Evolutionary conservation across 2,329 filamentous ascomycete species (phyloP).

Genomic region (Ceratocystis huliohia): DNA sequence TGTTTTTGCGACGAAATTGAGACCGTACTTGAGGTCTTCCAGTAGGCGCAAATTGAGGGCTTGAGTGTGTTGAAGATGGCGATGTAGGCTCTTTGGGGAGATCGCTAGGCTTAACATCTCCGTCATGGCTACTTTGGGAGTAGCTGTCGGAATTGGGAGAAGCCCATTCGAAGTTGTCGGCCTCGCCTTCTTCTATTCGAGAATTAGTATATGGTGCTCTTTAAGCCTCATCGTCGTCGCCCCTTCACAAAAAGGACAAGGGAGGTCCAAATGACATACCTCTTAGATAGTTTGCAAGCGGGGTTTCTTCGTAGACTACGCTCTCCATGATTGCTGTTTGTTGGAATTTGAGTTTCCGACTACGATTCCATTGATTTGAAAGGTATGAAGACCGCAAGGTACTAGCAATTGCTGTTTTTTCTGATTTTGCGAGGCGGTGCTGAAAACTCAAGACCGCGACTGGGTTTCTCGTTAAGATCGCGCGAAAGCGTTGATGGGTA

Average conservation of each 20-base stretch:
- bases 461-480: neutral
- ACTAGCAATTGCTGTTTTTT: conserved; percentile 3
- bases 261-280: conserved; percentile 39
- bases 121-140: conserved; percentile 23
- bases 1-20: conserved; percentile 39
- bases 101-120: conserved; percentile 24
- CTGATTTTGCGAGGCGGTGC: neutral
- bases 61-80: conserved; percentile 36
- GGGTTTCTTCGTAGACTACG: conserved; percentile 73
- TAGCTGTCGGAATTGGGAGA: conserved; percentile 29
- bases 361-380: conserved; percentile 10
- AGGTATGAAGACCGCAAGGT: conserved; percentile 1
- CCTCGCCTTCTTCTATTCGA: conserved; percentile 38
- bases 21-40: conserved; percentile 42
- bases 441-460: conserved; percentile 1
- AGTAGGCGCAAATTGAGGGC: conserved; percentile 43
- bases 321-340: conserved; percentile 56
- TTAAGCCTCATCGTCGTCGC: conserved; percentile 15
- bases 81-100: conserved; percentile 24
- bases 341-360: conserved; percentile 8
- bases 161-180: conserved; percentile 37
- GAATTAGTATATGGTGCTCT: conserved; percentile 17
- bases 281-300: conserved; percentile 79
- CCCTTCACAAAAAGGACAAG: neutral
- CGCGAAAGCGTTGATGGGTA: neutral